Percentiles rank a stretch among this genome's conserved stretches.
These are phyloP conservation scores for Tulasnella sp. DNA, from an alignment of 768 basidiomycete genomes.

Conservation along the genomic window DNA sequence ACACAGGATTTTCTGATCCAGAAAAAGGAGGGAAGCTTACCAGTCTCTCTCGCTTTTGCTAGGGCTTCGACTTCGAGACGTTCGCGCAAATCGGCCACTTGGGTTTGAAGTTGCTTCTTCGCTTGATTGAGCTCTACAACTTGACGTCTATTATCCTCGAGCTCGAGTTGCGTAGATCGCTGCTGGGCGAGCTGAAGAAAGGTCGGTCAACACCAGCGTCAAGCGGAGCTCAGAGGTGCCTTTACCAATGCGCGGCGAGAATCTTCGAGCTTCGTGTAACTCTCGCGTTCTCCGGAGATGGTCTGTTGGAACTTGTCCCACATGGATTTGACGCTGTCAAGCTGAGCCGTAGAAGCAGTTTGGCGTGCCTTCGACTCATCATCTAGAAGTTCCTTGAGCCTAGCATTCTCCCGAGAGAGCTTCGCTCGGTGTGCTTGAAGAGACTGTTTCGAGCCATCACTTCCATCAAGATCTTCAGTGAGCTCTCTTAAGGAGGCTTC, in stretches of 20 bases:
- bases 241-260: slow-evolving; percentile 58
- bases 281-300: slow-evolving; percentile 48
- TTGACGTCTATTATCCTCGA: slow-evolving; percentile 53
- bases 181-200: slow-evolving; percentile 50
- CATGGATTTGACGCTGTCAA: slow-evolving; percentile 51
- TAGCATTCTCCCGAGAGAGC: slow-evolving; percentile 44
- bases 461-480: slow-evolving; percentile 48
- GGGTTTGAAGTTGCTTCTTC: slow-evolving; percentile 48
- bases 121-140: slow-evolving; percentile 44
- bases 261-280: slow-evolving; percentile 52
- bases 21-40: slow-evolving; percentile 28
- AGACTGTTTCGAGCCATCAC: slow-evolving; percentile 54
- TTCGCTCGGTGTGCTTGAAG: slow-evolving; percentile 46
- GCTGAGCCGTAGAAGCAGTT: slow-evolving; percentile 48
- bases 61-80: slow-evolving; percentile 41
- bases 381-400: slow-evolving; percentile 42
- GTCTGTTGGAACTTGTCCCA: slow-evolving; percentile 55
- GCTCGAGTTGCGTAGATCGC: slow-evolving; percentile 47
- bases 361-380: slow-evolving; percentile 55
- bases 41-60: slow-evolving; percentile 46
- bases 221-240: not conserved
- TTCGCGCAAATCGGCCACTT: slow-evolving; percentile 41
- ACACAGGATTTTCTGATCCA: not conserved
- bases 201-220: not conserved
- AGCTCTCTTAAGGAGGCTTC: slow-evolving; percentile 49